Percentiles rank a stretch among this genome's conserved stretches.
These are phyloP conservation scores for Capsicum chinense DNA, from an alignment of 257 asterid genomes.

Conservation along the genomic window DNA sequence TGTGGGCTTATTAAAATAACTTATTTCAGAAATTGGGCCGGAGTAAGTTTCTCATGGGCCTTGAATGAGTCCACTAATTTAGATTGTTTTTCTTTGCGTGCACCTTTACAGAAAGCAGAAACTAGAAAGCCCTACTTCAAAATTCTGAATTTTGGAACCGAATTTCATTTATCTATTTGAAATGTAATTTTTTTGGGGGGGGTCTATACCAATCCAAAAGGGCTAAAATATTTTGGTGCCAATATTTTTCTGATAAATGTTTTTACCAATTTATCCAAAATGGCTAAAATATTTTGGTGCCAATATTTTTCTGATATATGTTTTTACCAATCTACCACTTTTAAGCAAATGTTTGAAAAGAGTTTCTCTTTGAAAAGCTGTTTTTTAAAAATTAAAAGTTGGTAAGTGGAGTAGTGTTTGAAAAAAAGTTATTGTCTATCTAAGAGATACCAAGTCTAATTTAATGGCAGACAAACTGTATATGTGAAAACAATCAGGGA, in stretches of 20 bases:
- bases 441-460: neutral
- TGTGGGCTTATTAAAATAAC: neutral
- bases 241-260: neutral
- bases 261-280: neutral
- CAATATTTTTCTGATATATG: too few species aligned
- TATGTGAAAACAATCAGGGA: neutral
- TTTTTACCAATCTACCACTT: neutral
- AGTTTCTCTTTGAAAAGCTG: neutral
- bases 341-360: neutral
- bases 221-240: neutral
- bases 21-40: neutral
- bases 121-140: neutral
- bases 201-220: neutral
- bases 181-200: neutral
- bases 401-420: neutral
- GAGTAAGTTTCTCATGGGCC: neutral
- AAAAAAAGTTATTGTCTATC: neutral
- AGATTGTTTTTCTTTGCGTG: neutral
- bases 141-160: neutral
- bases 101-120: neutral
- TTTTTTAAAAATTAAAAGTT: neutral
- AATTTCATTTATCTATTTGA: neutral
- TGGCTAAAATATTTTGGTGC: too few species aligned
- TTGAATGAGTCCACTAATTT: neutral
- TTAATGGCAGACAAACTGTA: neutral